phyloP scores from a whole-genome alignment of 768 basidiomycete species.

The Dentipellis sp. region DNA sequence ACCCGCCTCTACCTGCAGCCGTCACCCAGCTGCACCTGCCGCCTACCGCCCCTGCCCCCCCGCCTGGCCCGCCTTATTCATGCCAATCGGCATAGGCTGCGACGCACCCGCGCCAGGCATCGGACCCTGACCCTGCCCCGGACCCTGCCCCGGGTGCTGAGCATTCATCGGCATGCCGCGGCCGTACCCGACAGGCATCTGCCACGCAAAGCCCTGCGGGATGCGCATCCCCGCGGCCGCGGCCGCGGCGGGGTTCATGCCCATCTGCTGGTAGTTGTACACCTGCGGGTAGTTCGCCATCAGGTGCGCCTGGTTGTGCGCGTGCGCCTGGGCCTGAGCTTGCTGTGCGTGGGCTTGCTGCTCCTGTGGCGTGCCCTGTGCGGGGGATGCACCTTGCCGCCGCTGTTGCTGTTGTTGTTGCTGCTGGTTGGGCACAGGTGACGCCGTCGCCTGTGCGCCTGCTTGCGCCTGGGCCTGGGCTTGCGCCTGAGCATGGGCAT shows the following conservation, averaged over 20 bases:
- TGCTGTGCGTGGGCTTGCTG: slow-evolving; percentile 16
- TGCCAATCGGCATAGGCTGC: neutral
- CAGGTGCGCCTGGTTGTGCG: slow-evolving; percentile 7
- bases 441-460: neutral
- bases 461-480: neutral
- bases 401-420: slow-evolving; percentile 8
- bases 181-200: slow-evolving; percentile 4
- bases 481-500: neutral
- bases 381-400: neutral
- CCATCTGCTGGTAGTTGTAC: slow-evolving; percentile 16
- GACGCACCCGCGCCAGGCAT: neutral
- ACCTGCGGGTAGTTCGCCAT: slow-evolving; percentile 15
- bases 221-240: slow-evolving; percentile 4
- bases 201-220: slow-evolving; percentile 11
- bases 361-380: slow-evolving; percentile 1
- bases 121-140: slow-evolving; percentile 1
- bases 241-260: slow-evolving; percentile 6
- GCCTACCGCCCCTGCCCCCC: slow-evolving; percentile 18
- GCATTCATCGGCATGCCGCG: slow-evolving; percentile 10
- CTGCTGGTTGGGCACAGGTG: slow-evolving; percentile 6
- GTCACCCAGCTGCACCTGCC: neutral
- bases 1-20: too few relatives aligned
- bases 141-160: slow-evolving; percentile 17
- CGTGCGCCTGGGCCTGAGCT: slow-evolving; percentile 9
- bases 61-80: slow-evolving; percentile 14